Conservation (phyloP, 805 yeast species). For the Cyberlindnera nakhonratchasimensis region DNA sequence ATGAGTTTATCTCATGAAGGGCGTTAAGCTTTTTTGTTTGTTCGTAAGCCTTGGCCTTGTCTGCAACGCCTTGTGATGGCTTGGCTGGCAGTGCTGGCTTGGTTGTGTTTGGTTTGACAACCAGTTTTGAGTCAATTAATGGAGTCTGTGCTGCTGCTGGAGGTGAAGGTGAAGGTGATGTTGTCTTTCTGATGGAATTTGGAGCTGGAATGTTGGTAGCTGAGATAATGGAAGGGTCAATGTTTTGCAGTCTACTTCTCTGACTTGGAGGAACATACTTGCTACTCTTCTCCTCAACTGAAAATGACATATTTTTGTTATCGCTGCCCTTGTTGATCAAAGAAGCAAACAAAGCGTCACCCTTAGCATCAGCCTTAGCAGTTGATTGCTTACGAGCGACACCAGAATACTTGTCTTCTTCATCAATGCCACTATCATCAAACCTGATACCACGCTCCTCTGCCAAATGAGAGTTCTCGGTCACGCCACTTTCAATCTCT, state of each 20-base stretch:
- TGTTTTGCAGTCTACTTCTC: conserved; percentile 40
- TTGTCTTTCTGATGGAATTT: not conserved
- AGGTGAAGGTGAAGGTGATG: conserved; percentile 6
- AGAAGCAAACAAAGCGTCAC: conserved; percentile 29
- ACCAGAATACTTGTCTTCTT: conserved; percentile 94
- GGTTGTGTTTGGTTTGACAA: conserved; percentile 28
- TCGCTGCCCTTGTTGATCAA: conserved; percentile 25
- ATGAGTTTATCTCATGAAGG: conserved; percentile 62
- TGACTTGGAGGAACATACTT: conserved; percentile 57
- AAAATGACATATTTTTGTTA: conserved; percentile 42
- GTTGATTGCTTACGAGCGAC: conserved; percentile 39
- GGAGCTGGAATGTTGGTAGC: conserved; percentile 33
- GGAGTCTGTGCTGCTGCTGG: conserved; percentile 5
- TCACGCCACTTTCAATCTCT: conserved; percentile 68
- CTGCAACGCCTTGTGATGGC: conserved; percentile 16
- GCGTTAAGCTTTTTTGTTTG: conserved; percentile 39
- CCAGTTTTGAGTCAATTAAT: conserved; percentile 1
- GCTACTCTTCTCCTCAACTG: conserved; percentile 29
- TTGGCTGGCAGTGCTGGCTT: conserved; percentile 23
- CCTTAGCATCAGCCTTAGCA: conserved; percentile 24
- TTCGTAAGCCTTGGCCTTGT: conserved; percentile 9
- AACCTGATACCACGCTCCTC: conserved; percentile 82
- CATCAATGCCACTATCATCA: conserved; percentile 87
- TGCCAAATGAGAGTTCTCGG: conserved; percentile 76
- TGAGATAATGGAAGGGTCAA: conserved; percentile 66